A percentile compares a stretch with the other conserved stretches of the same genome.
These are phyloP conservation scores for Plenodomus biglobosus DNA, from an alignment of 2,329 filamentous ascomycete genomes.

Conservation along the genomic window DNA sequence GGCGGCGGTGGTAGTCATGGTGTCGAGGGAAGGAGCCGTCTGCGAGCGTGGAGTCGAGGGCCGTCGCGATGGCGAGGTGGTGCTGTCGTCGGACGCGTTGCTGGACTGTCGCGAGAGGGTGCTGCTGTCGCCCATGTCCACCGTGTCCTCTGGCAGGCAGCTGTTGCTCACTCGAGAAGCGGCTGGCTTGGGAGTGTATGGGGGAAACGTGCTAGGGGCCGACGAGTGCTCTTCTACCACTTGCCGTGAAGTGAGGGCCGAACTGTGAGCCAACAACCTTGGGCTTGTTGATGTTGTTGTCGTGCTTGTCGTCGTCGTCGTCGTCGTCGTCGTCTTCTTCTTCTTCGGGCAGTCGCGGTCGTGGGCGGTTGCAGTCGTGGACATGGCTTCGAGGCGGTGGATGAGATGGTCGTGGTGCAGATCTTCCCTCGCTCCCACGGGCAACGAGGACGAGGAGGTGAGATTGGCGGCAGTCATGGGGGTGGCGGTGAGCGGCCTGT, in stretches of 20 bases:
- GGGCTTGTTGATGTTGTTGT: conserved; percentile 10
- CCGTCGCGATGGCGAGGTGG: conserved; percentile 21
- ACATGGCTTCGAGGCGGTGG: conserved; percentile 28
- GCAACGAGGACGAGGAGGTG: conserved; percentile 19
- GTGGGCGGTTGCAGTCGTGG: conserved; percentile 14
- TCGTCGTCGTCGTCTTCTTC: no score
- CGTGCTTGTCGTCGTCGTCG: no score
- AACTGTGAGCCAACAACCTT: conserved; percentile 6
- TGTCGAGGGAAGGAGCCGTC: conserved; percentile 42
- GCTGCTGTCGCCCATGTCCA: conserved; percentile 28
- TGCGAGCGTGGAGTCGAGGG: conserved; percentile 42
- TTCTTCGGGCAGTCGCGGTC: conserved; percentile 8
- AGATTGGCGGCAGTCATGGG: conserved; percentile 31
- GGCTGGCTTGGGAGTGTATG: neutral
- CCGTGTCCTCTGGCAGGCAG: conserved; percentile 8
- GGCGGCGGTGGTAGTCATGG: conserved; percentile 29
- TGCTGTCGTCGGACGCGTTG: conserved; percentile 29
- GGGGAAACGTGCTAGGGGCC: conserved; percentile 1
- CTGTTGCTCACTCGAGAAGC: neutral
- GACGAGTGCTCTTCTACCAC: conserved; percentile 2
- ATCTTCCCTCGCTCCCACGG: conserved; percentile 12
- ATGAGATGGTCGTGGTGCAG: conserved; percentile 24
- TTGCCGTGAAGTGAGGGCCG: neutral
- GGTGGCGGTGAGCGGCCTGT: conserved; percentile 19
- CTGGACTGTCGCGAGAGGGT: conserved; percentile 24